These are phyloP conservation scores for Zopfia rhizophila DNA, from an alignment of 2,329 filamentous ascomycete species.

Conservation along the genomic window DNA sequence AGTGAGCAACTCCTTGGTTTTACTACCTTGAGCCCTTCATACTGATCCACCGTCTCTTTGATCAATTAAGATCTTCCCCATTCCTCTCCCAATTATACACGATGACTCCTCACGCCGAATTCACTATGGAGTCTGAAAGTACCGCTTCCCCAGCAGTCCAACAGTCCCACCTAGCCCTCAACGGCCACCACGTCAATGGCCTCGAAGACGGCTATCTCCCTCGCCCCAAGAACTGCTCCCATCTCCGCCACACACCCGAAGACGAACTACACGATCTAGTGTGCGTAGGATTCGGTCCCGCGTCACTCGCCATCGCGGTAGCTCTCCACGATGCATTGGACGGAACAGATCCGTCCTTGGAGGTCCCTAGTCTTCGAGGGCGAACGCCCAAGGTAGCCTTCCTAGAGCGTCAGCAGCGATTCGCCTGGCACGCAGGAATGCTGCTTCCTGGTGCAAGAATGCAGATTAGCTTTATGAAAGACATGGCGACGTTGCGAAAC, in stretches of 20 bases:
- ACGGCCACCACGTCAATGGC: conserved; percentile 35
- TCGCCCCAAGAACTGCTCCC: conserved; percentile 51
- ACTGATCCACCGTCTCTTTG: too few species aligned
- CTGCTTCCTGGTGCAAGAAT: conserved; percentile 91
- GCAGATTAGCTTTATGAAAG: conserved; percentile 98
- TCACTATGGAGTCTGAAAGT: conserved; percentile 28
- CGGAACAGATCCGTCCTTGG: conserved; percentile 47
- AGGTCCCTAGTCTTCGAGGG: conserved; percentile 47
- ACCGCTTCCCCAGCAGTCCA: conserved; percentile 33
- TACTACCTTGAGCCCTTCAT: too few species aligned
- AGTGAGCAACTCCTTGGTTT: too few species aligned
- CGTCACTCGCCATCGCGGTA: conserved; percentile 87
- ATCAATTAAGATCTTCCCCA: not conserved
- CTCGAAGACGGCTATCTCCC: conserved; percentile 42
- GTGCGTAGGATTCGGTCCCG: conserved; percentile 92
- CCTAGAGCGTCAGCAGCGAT: conserved; percentile 83
- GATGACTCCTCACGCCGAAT: conserved; percentile 50
- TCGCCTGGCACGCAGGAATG: conserved; percentile 97
- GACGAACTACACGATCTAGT: conserved; percentile 83
- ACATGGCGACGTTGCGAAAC: conserved; percentile 88
- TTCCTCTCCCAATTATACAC: conserved; percentile 5
- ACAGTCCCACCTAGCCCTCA: conserved; percentile 32
- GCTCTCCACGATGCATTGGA: conserved; percentile 80
- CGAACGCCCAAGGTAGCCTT: conserved; percentile 79
- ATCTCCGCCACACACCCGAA: conserved; percentile 63